Base-by-base conservation (phyloP, 306 rosid species). In the Cicer judaicum region DNA sequence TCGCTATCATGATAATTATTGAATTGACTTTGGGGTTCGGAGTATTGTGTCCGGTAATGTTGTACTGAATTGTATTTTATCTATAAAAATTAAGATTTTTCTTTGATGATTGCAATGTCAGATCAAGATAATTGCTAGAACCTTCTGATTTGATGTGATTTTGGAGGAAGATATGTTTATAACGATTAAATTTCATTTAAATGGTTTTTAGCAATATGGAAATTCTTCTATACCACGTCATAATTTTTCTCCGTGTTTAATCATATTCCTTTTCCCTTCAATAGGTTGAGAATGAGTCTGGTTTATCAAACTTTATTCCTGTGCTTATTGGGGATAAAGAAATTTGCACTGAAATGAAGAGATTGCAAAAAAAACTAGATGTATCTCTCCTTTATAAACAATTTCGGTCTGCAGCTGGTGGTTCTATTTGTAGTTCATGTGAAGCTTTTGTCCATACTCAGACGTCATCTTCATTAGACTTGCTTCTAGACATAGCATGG, bases 261-360 rank as follows among this genome's bases (percentile, higher is more conserved):
- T 77, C 44, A 40, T 68, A 34, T 68, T 18, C 14, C 24, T 60
- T 69, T 43, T 59, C 61, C 55, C 42, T 80, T 29, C 62, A 87
- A 68, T 82, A 95, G 99, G 96, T 95, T 79, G 99, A 95, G 87
- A 95, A 95, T 76, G 97, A 95, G 74, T 88, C 86, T 82, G 99
- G 99, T 79, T 75, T 95, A 72, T 95, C 99, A 1, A 95, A 95
- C 84, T 90, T 95, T 74, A 81, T 95, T 63, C 98, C 99, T 5
- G 79, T 95, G 66, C 92, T 95, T 52, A 74, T 95, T 55, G 98
- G 90, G 43, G 89, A 90, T 79, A 89, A 88, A 49, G 93, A 84
- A 79, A 83, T 84, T 84, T 95, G 99, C 82, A 79, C 84, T 5
- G 99, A 92, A 85, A 80, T 95, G 92, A 82, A 84, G 78, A 74